Conservation (phyloP, 2,329 filamentous ascomycete species). For the Zalaria sp. region DNA sequence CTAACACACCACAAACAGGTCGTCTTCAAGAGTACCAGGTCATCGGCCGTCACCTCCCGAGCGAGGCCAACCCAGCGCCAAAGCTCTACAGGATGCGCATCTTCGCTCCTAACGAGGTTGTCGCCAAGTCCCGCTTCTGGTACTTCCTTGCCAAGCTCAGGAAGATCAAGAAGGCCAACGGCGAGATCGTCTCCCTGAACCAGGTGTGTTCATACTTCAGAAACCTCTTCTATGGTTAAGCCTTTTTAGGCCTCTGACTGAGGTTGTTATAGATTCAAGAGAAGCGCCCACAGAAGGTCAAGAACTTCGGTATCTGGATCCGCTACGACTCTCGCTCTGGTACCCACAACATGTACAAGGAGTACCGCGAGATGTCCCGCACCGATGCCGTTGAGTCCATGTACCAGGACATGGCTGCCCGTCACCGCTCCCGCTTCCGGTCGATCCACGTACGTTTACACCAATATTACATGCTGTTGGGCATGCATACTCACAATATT, state of each 20-base stretch:
- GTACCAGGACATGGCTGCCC: slow-evolving; percentile 99
- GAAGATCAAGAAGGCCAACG: slow-evolving; percentile 99
- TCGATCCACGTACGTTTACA: slow-evolving; percentile 78
- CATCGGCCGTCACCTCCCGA: slow-evolving; percentile 98
- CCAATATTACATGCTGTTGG: background rate
- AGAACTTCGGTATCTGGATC: slow-evolving; percentile 99
- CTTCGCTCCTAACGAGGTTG: slow-evolving; percentile 93
- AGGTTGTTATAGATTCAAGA: slow-evolving; percentile 61
- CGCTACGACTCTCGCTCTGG: slow-evolving; percentile 99
- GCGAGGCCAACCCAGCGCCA: slow-evolving; percentile 90
- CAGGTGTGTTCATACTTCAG: slow-evolving; percentile 48
- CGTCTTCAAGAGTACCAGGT: slow-evolving; percentile 99
- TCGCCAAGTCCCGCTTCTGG: slow-evolving; percentile 99
- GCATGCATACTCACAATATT: slow-evolving; percentile 1
- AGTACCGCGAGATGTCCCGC: slow-evolving; percentile 98
- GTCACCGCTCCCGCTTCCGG: slow-evolving; percentile 95
- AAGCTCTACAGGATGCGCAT: slow-evolving; percentile 99
- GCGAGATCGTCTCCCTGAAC: slow-evolving; percentile 97
- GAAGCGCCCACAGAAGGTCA: slow-evolving; percentile 99
- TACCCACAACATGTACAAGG: slow-evolving; percentile 99
- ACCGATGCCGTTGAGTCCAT: slow-evolving; percentile 89
- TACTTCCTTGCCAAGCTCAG: slow-evolving; percentile 98
- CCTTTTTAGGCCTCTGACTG: slow-evolving; percentile 9
- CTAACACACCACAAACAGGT: slow-evolving; percentile 46
- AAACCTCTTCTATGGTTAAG: slow-evolving; percentile 5